Evolutionary conservation across 2,329 filamentous ascomycete genomes (phyloP), one percentile per base, ranked within the genome.

Genomic region (Coniochaeta hoffmannii): DNA sequence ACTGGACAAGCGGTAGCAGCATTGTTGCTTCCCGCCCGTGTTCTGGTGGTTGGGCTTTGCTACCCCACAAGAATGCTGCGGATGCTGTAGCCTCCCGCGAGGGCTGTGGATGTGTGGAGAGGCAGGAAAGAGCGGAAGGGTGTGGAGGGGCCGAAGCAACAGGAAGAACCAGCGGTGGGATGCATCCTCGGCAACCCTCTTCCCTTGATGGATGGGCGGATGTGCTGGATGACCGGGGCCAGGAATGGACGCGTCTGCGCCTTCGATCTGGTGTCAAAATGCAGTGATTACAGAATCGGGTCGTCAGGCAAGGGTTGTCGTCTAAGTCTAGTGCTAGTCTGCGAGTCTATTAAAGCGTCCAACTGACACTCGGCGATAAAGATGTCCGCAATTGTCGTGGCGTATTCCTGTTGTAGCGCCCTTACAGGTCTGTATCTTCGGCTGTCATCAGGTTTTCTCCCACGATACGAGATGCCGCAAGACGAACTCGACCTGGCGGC

Each of bases 141-240:
- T 44, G 38, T 44, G 41, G 26, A 46, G 41, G 22, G 41, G 41
- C 19, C 26, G 41, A 12, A n/a, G 22, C 26, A 14, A 15, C 14
- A 24, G 14, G 19, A 41, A 46, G 41, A 24, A 46, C 22, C 41
- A 46, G 41, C 26, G 41, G 26, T 46, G 41, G 41, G 41, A 10
- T 46, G 22, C 41, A 22, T 22, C 41, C n/a, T 22, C 22, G 41
- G 41, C 41, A 28, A 46, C 41, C 41, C 15, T 46, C 15, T 46
- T 46, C 41, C 41, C 22, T 46, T 46, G 41, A 46, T 46, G 41
- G 41, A 50, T 50, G 49, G 49, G 31, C 28, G 49, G 49, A 34
- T 50, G 49, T 50, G 49, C 32, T 19, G 49, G 41, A 46, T 10
- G 36, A 41, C 36, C 36, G 11, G 36, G 36, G 19, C 41, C 41